Evolutionary conservation across 306 rosid species (phyloP).

Genomic region (Rosa lucieae): DNA sequence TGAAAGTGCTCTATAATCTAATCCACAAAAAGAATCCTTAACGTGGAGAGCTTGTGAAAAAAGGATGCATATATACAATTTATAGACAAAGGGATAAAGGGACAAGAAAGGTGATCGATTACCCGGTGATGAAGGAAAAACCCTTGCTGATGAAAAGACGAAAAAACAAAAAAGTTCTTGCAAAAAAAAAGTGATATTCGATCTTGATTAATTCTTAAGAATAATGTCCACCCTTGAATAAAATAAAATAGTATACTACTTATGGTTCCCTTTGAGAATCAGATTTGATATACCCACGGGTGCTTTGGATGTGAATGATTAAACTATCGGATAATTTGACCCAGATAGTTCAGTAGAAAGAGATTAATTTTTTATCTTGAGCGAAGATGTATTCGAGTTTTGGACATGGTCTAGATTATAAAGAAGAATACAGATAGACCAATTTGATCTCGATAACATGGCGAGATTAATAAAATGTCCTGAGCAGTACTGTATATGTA

Average conservation of each 20-base stretch:
- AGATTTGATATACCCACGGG: background rate
- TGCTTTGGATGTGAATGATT: background rate
- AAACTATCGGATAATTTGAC: too few species aligned
- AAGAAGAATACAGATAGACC: background rate
- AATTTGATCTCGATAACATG: background rate
- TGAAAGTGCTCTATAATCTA: background rate
- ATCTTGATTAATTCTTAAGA: background rate
- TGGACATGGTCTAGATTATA: too few species aligned
- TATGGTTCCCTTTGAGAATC: background rate
- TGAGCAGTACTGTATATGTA: too few species aligned
- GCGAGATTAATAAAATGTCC: too few species aligned
- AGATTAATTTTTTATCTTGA: too few species aligned
- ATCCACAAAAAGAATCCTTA: background rate
- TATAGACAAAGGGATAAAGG: background rate
- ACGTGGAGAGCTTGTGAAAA: background rate
- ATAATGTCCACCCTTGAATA: background rate
- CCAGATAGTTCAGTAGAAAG: too few species aligned
- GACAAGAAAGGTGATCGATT: background rate
- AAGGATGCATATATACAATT: background rate
- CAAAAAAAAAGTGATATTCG: background rate
- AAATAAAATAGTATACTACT: background rate
- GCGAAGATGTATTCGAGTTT: too few species aligned
- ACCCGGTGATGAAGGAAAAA: background rate
- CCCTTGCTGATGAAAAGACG: background rate
- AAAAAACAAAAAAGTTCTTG: background rate